Base-by-base conservation (phyloP, 768 basidiomycete genomes). In the Phaeotremella skinneri region DNA sequence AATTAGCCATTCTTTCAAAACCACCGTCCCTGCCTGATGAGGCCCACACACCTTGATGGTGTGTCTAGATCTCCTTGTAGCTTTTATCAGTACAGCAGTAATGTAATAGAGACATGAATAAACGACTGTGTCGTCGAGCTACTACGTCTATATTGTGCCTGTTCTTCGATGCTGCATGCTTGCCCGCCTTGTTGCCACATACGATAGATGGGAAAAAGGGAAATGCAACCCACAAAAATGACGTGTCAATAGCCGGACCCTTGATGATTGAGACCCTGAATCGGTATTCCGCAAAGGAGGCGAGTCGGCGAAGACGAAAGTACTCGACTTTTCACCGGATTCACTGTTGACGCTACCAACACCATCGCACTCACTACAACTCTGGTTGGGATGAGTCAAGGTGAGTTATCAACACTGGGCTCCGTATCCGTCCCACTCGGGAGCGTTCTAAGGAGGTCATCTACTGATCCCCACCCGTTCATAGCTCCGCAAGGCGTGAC, bases 401-500 rank as follows among this genome's bases (percentile, higher is more conserved):
- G 34, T 37, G 34, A 37, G 34, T 37, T 37, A 17, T 7, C 17
- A 37, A 37, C 34, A n/a, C n/a, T n/a, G n/a, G n/a, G n/a, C n/a
- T n/a, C 11, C 11, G n/a, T 39, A 39, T 39, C 37, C n/a, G n/a
- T 9, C n/a, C 37, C 9, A 39, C 9, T 39, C n/a, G n/a, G 9
- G 11, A 39, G 37, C n/a, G 11, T 39, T 39, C 9, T n/a, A 39
- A 9, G 9, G 37, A 9, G 9, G 37, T 11, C 26, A 11, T 4
- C 49, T 21, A n/a, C 25, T 48, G 47, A 51, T 51, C 13, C 49
- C 29, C 11, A 5, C 13, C 14, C 32, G 45, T 6, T 48, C 14
- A 17, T 45, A 73, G 72, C 74, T 62, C 74, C 72, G 32, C 57
- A 69, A 59, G 74, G 74, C 53, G 70, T 76, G 29, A 72, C 74